Conservation (phyloP, 306 rosid species). For the Citrullus colocynthis region DNA sequence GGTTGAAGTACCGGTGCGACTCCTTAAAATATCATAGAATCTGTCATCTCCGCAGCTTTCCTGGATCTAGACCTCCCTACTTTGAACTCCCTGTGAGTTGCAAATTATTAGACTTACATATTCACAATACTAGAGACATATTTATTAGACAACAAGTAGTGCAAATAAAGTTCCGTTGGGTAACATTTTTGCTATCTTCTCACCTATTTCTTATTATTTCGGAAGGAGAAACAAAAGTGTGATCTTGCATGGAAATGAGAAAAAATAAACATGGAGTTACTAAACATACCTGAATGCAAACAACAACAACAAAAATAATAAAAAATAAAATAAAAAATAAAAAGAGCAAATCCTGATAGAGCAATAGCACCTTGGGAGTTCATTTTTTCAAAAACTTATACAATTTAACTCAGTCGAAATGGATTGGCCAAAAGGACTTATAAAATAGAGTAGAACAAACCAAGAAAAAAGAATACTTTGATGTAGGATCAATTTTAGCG, state of each 20-base stretch:
- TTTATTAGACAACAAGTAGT: neutral
- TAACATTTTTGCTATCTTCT: neutral
- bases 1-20: conserved; percentile 15
- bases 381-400: neutral
- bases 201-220: neutral
- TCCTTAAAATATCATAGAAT: conserved; percentile 16
- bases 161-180: neutral
- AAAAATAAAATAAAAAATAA: no score
- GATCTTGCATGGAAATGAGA: neutral
- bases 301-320: no score
- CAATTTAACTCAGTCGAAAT: neutral
- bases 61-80: conserved; percentile 24
- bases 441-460: neutral
- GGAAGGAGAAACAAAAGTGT: neutral
- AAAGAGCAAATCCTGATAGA: neutral
- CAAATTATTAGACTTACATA: conserved; percentile 8
- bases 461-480: neutral
- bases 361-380: neutral
- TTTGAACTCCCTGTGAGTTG: conserved; percentile 41
- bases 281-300: neutral
- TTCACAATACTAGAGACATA: neutral
- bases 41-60: conserved; percentile 17
- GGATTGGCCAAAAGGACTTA: neutral
- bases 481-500: neutral
- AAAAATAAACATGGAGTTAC: neutral